Evolutionary conservation across 225 moss, liverwort and hornwort genomes (phyloP).

Genomic region (Thuidium tamariscinum): DNA sequence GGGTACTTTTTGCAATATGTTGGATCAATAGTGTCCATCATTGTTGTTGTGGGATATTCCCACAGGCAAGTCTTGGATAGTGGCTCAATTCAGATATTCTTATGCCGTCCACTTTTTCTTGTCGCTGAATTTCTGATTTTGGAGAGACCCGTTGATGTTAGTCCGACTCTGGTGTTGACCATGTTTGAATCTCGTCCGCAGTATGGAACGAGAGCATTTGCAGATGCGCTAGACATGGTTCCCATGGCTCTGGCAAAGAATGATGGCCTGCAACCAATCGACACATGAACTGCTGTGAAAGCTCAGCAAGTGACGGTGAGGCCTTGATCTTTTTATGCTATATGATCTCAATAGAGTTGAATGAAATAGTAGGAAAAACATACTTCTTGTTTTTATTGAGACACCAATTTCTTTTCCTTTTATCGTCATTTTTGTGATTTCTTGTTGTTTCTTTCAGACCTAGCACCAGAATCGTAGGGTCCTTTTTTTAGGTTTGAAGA

Average conservation of each 20-base stretch:
- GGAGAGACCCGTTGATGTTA: background rate
- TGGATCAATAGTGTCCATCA: background rate
- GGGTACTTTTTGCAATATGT: background rate
- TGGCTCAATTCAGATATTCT: background rate
- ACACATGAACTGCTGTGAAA: slow-evolving; percentile 83
- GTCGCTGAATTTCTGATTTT: background rate
- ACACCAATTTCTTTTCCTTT: background rate
- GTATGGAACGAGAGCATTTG: slow-evolving; percentile 99
- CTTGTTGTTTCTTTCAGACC: background rate
- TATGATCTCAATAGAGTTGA: background rate
- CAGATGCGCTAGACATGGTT: slow-evolving; percentile 90
- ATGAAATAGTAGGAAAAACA: background rate
- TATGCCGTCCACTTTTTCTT: background rate
- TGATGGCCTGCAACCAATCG: slow-evolving; percentile 94
- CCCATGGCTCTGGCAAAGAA: slow-evolving; percentile 98
- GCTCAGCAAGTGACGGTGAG: slow-evolving; percentile 95
- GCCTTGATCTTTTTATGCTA: background rate
- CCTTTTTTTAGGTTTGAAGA: background rate
- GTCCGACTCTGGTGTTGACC: background rate
- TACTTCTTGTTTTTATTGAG: background rate
- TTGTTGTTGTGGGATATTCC: background rate
- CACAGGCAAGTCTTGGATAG: background rate
- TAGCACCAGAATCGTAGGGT: background rate
- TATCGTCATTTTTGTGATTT: background rate
- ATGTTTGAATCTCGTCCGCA: slow-evolving; percentile 17